Percentiles rank a stretch among this genome's conserved stretches.
Evolutionary conservation across 345 rosid species (phyloP).

Genomic region (Nephelium lappaceum): DNA sequence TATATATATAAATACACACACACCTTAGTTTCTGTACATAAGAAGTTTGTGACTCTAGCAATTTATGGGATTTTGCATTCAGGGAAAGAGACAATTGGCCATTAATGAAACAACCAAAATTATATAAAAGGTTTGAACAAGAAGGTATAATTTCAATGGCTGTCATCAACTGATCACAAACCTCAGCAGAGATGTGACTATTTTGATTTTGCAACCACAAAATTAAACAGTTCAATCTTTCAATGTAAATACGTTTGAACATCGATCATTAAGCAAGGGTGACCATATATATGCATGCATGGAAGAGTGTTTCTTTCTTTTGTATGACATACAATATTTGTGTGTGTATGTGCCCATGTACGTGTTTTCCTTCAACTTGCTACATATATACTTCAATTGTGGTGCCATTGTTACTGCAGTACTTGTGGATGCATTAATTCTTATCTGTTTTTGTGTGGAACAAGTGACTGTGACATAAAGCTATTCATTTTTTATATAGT

Average conservation of each 20-base stretch:
- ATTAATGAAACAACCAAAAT: conserved; percentile 11
- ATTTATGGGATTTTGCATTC: conserved; percentile 17
- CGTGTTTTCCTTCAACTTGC: conserved; percentile 4
- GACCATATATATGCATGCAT: too few relatives aligned
- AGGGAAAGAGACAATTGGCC: conserved; percentile 27
- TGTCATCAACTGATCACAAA: conserved; percentile 3
- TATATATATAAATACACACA: neutral
- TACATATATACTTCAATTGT: neutral
- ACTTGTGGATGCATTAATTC: neutral
- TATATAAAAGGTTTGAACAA: neutral
- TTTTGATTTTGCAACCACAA: conserved; percentile 20
- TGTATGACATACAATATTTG: neutral
- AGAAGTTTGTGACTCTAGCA: neutral
- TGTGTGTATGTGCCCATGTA: neutral
- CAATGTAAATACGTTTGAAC: too few relatives aligned
- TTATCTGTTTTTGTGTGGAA: neutral
- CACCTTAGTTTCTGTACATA: too few relatives aligned
- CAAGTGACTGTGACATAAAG: neutral
- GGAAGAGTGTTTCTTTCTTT: neutral
- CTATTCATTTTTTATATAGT: too few relatives aligned
- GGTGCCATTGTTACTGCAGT: neutral
- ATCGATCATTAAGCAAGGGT: too few relatives aligned
- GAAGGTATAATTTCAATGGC: conserved; percentile 7
- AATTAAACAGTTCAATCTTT: too few relatives aligned
- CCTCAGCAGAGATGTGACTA: conserved; percentile 11